Percentiles rank a stretch among this genome's conserved stretches.
These are phyloP conservation scores for Malassezia restricta DNA, from an alignment of 1,284 basidiomycete species.

Conservation along the genomic window DNA sequence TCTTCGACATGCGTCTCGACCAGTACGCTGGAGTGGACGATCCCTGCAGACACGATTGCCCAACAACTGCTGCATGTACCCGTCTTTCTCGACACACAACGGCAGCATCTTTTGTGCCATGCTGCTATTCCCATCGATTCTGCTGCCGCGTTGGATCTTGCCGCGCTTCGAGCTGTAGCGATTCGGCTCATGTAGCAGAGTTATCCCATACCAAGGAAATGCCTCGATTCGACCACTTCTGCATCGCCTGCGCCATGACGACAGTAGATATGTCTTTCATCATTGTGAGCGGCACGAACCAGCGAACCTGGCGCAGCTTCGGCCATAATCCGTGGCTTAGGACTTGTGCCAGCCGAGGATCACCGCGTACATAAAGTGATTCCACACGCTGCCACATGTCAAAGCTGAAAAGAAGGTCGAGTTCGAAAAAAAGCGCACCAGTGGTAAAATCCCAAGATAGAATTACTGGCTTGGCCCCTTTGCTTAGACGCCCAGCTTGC, in stretches of 20 bases:
- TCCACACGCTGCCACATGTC: neutral
- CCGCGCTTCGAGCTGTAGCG: slow-evolving; percentile 38
- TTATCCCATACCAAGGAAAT: neutral
- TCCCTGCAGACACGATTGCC: neutral
- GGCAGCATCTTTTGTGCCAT: slow-evolving; percentile 77
- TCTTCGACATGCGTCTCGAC: slow-evolving; percentile 23
- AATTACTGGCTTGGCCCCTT: neutral
- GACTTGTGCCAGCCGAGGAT: neutral
- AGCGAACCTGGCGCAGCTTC: neutral
- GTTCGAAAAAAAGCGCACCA: neutral
- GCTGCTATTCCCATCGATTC: slow-evolving; percentile 54
- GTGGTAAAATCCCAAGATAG: neutral
- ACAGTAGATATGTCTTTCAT: neutral
- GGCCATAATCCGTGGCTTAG: neutral
- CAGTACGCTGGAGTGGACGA: slow-evolving; percentile 29
- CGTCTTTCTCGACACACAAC: slow-evolving; percentile 80
- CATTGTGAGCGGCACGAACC: neutral
- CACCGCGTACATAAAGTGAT: neutral
- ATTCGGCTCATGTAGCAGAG: slow-evolving; percentile 23
- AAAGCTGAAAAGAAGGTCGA: neutral
- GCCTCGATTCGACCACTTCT: neutral
- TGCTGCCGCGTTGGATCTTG: slow-evolving; percentile 16
- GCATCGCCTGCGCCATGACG: neutral
- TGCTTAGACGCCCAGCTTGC: neutral
- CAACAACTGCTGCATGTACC: slow-evolving; percentile 51